These are phyloP conservation scores for Helotiales sp. DNA, from an alignment of 2,329 filamentous ascomycete genomes.

Conservation along the genomic window DNA sequence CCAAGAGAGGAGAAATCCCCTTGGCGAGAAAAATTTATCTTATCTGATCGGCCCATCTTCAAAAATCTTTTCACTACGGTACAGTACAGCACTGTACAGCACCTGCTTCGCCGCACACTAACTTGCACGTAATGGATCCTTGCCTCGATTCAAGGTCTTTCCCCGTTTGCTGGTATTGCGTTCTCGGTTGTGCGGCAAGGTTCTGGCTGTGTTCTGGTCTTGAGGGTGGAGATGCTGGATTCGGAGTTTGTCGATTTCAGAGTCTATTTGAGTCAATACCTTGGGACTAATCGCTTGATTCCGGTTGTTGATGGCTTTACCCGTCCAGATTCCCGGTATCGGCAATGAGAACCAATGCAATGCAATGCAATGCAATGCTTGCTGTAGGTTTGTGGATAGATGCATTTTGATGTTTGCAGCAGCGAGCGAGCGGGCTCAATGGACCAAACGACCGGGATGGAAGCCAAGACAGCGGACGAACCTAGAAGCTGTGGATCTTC, in stretches of 20 bases:
- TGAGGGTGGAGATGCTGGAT: too few species aligned
- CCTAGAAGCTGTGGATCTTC: constrained; percentile 7
- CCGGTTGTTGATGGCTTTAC: too few species aligned
- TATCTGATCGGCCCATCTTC: constrained; percentile 7
- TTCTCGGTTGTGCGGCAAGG: neutral
- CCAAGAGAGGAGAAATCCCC: neutral
- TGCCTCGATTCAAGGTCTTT: neutral
- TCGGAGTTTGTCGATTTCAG: too few species aligned
- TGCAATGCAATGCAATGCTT: too few species aligned
- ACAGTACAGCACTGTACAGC: too few species aligned
- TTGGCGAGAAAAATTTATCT: constrained; percentile 7
- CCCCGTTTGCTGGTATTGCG: too few species aligned
- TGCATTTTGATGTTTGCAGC: neutral
- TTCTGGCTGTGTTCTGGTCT: too few species aligned
- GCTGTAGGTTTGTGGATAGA: neutral
- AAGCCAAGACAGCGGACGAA: neutral
- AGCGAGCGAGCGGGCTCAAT: neutral
- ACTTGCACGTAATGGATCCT: neutral
- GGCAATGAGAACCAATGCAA: neutral
- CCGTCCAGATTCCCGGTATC: neutral
- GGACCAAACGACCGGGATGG: neutral
- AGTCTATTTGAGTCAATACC: neutral
- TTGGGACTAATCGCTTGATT: too few species aligned
- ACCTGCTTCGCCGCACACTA: neutral
- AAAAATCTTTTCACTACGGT: neutral